Evolutionary conservation across 2,329 filamentous ascomycete genomes (phyloP), one percentile per base, ranked within the genome.

Genomic region (Clonostachys sp.): DNA sequence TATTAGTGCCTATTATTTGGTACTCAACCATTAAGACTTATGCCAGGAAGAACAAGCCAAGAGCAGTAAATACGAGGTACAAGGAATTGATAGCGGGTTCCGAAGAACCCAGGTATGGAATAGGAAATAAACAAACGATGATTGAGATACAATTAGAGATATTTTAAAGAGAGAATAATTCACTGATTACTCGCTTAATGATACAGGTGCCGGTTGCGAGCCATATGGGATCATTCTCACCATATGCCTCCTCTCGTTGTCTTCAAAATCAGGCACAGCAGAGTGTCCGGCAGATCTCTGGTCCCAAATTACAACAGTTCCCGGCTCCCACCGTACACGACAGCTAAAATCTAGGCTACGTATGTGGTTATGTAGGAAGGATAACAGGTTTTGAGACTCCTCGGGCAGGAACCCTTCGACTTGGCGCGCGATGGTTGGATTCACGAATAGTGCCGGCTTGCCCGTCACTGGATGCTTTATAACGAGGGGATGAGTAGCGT

Each of bases 391-490:
- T 52, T 91, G 88, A 6, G 82, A 87, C 63, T 92, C 89, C 59
- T 92, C 88, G 58, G 88, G 87, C 68, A 92, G 91, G 58, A 83
- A 80, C 9, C 87, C 87, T 2, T 91, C 78, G 48, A 92, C 89
- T 38, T 81, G 75, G 39, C 87, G 81, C 5, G 86, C 90, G 69
- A 44, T 44, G 2, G 42, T 44, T 16, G 83, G 84, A 61, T 91
- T 91, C 16, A 91, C 80, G 57, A 81, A 91, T 9, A 92, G 67
- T 0, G 86, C 84, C 68, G 91, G 92, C 67, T 91, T 85, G 24
- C 87, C 86, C 0, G 88, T 91, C 14, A 72, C 79, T 0, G 88
- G 87, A 60, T 92, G 88, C 1, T 86, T 89, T 20, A 87, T 74
- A 2, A 92, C 80, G 50, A 92, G 69, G 0, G 88, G 88, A 57